phyloP scores from a whole-genome alignment of 352 stramenopile genomes.

The Pythium myriotylum region DNA sequence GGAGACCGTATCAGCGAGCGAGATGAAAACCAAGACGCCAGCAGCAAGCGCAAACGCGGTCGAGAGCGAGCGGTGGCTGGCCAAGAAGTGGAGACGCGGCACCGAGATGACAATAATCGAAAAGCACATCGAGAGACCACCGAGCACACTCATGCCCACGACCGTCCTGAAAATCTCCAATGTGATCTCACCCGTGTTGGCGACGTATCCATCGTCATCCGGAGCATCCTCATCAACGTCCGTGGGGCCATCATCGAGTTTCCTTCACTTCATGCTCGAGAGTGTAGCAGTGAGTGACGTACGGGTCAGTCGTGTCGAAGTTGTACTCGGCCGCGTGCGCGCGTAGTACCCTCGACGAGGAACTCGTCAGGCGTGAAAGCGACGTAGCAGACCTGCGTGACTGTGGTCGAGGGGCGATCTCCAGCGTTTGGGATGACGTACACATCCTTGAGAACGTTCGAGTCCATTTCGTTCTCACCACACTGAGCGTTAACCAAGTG shows the following conservation, averaged over 20 bases:
- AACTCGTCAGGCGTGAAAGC: constrained; percentile 75
- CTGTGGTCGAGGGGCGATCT: constrained; percentile 32
- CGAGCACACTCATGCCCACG: constrained; percentile 80
- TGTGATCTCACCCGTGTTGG: constrained; percentile 41
- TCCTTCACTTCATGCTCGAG: constrained; percentile 78
- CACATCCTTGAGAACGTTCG: constrained; percentile 71
- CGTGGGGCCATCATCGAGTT: constrained; percentile 73
- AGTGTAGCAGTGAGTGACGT: constrained; percentile 77
- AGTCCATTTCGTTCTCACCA: constrained; percentile 59
- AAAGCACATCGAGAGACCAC: constrained; percentile 59
- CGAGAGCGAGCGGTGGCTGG: constrained; percentile 52
- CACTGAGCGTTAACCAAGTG: constrained; percentile 77
- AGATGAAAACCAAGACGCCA: constrained; percentile 79
- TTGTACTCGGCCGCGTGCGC: constrained; percentile 55
- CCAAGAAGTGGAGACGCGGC: constrained; percentile 63
- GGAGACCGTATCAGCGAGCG: constrained; percentile 61
- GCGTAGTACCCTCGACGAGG: constrained; percentile 51
- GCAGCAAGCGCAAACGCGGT: constrained; percentile 70
- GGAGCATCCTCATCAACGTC: constrained; percentile 42
- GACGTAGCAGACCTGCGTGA: constrained; percentile 78
- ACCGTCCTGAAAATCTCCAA: constrained; percentile 49
- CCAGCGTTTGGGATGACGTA: constrained; percentile 66
- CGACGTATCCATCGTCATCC: constrained; percentile 46
- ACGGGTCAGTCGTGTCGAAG: constrained; percentile 70
- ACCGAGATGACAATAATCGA: constrained; percentile 74